Evolutionary conservation across 495 filamentous ascomycete genomes (phyloP), one percentile per base, ranked within the genome.

Genomic region (Emericellopsis terricola): DNA sequence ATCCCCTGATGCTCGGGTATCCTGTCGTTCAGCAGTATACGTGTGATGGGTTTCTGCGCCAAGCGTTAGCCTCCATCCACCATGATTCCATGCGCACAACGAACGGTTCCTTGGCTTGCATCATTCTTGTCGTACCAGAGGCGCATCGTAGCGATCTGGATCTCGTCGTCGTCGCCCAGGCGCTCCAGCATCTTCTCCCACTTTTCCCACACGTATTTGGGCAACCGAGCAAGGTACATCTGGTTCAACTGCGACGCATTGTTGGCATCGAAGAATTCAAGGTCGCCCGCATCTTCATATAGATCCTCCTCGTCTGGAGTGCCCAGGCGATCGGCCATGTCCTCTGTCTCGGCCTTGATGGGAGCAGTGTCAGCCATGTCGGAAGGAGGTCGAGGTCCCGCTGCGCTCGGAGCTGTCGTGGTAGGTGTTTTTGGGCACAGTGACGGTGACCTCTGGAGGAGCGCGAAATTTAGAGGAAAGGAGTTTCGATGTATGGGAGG

Each of bases 211-310:
- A 94, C 59, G 42, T 74, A 76, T 37, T 72, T 68, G 2, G 85
- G 84, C 5, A 93, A 59, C 33, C 80, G 72, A 15, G 78, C 73
- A 16, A 94, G 61, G 60, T 77, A 91, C 29, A 83, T 57, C 36
- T 58, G 59, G 32, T 65, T 59, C 10, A 45, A 42, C 36, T 56
- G 47, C 9, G 31, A 27, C n/a, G 50, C 39, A 8, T 34, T 27
- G 13, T 53, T 55, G 7, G 64, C 57, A 29, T 68, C 59, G 33
- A 67, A 65, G 38, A 93, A 87, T 27, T 81, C 74, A 19, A 93
- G 61, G 42, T 94, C 85, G 33, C 81, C 81, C 3, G 81, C 78
- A 52, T 94, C 85, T 53, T 94, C 85, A 40, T 82, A 82, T 38
- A 81, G 60, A 43, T 83, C 81, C 16, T 85, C 75, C 30, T 84